These are phyloP conservation scores for Boletales sp. DNA, from an alignment of 768 basidiomycete species.

Conservation along the genomic window DNA sequence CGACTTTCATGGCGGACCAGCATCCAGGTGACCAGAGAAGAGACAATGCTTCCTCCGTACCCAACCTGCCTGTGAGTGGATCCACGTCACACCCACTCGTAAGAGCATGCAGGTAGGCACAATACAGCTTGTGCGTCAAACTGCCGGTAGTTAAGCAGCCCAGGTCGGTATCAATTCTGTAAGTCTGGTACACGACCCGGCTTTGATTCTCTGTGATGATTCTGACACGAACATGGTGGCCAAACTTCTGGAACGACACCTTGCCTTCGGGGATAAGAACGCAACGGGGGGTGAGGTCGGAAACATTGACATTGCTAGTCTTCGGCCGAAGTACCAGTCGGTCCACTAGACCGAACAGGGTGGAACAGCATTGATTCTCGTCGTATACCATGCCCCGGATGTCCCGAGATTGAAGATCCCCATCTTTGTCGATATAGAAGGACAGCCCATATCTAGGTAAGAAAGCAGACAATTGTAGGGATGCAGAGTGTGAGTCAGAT, in stretches of 20 bases:
- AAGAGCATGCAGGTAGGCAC: slow-evolving; percentile 44
- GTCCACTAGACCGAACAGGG: slow-evolving; percentile 41
- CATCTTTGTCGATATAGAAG: no score
- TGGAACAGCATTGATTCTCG: slow-evolving; percentile 43
- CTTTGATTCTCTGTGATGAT: neutral
- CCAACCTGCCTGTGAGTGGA: slow-evolving; percentile 32
- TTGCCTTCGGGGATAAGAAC: slow-evolving; percentile 40
- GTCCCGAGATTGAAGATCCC: no score
- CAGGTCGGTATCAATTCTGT: no score
- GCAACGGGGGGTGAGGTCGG: neutral
- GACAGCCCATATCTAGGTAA: no score
- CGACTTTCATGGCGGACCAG: slow-evolving; percentile 36
- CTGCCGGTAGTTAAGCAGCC: no score
- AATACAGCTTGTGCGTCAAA: slow-evolving; percentile 31
- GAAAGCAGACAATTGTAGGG: no score
- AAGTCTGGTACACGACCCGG: no score
- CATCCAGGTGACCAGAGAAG: slow-evolving; percentile 36
- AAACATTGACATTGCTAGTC: neutral
- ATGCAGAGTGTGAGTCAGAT: no score
- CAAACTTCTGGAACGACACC: slow-evolving; percentile 27
- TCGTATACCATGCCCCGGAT: no score
- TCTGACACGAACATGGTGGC: slow-evolving; percentile 9
- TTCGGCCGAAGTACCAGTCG: slow-evolving; percentile 38
- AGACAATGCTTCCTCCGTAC: slow-evolving; percentile 27
- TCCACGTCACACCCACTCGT: slow-evolving; percentile 39